Base-by-base conservation (phyloP, 129 eudicot genomes). In the Chrysanthemum lavandulifolium region DNA sequence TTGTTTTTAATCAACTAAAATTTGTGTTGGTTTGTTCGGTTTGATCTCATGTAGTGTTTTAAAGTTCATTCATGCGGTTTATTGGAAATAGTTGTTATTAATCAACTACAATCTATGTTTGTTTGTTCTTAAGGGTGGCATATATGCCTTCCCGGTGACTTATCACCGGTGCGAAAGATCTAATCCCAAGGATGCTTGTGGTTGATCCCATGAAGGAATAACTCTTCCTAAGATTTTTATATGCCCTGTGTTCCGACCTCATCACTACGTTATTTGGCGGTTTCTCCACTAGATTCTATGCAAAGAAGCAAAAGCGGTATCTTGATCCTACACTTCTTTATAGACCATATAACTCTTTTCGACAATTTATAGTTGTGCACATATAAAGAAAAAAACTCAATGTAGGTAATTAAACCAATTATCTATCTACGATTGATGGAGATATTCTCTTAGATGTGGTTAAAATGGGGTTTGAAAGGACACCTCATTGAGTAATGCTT, bases 111-210 rank as follows among this genome's bases (percentile, higher is more conserved):
- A 19, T 19, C 21, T 19, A 19, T 19, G 21, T 19, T 19, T 19
- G 21, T 19, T 19, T 19, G 21, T 19, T 19, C 21, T 19, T 19
- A 19, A 19, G 21, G 21, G 21, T 19, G 21, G 21, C 21, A 19
- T 19, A 19, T 19, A 19, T 19, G 21, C 11, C 98, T 93, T 63
- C 98, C 96, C 11, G 89, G 96, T 55, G 96, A 93, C 83, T 85
- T 93, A 73, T 93, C 98, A 31, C 84, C 92, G 89, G 96, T 69
- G 98, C 96, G 21, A 81, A 95, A 80, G 96, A 93, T 77, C 76
- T 93, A 76, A 93, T 93, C 61, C 98, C 96, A 74, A 82, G 98
- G 78, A 89, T 89, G 98, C 96, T 93, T 79, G 90, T 93, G 14
- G 98, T 93, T 56, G 98, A 93, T 81, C 95, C 96, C 48, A 89